Evolutionary conservation across 2,329 filamentous ascomycete species (phyloP).

Genomic region (Colletotrichum liriopes): DNA sequence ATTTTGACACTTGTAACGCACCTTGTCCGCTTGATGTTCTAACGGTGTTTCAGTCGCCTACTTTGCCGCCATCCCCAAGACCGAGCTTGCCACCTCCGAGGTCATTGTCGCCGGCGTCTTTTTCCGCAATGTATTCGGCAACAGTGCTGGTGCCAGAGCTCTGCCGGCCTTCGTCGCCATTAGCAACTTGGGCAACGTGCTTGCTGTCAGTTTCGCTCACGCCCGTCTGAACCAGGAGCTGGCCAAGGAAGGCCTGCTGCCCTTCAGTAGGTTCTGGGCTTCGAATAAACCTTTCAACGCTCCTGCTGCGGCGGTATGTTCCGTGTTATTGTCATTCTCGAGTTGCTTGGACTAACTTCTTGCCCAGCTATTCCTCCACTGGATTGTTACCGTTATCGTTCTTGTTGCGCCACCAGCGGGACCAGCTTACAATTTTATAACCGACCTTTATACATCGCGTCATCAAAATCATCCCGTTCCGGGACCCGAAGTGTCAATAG

Average conservation of each 20-base stretch:
- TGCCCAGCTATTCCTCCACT: conserved; percentile 72
- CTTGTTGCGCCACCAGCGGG: conserved; percentile 78
- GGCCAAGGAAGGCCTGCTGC: conserved; percentile 79
- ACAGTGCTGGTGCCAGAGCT: conserved; percentile 63
- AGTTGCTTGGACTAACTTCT: not conserved
- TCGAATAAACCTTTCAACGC: conserved; percentile 78
- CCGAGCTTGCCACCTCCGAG: conserved; percentile 70
- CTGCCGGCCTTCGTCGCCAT: conserved; percentile 72
- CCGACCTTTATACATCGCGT: conserved; percentile 66
- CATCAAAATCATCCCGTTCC: too few relatives aligned
- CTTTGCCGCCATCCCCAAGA: conserved; percentile 74
- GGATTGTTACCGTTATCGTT: conserved; percentile 75
- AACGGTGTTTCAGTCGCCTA: conserved; percentile 63
- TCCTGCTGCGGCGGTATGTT: conserved; percentile 68
- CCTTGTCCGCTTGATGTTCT: not conserved
- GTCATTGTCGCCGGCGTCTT: conserved; percentile 74
- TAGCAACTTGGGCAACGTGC: conserved; percentile 74
- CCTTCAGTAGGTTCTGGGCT: conserved; percentile 77
- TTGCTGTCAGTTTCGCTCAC: conserved; percentile 73
- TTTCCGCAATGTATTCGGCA: conserved; percentile 74
- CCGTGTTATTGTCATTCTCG: not conserved
- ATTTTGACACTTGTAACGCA: too few relatives aligned
- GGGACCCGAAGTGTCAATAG: too few relatives aligned
- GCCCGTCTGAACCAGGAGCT: conserved; percentile 75
- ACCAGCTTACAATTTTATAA: conserved; percentile 78